These are phyloP conservation scores for Ustilago trichophora DNA, from an alignment of 1,284 basidiomycete genomes.

Conservation along the genomic window DNA sequence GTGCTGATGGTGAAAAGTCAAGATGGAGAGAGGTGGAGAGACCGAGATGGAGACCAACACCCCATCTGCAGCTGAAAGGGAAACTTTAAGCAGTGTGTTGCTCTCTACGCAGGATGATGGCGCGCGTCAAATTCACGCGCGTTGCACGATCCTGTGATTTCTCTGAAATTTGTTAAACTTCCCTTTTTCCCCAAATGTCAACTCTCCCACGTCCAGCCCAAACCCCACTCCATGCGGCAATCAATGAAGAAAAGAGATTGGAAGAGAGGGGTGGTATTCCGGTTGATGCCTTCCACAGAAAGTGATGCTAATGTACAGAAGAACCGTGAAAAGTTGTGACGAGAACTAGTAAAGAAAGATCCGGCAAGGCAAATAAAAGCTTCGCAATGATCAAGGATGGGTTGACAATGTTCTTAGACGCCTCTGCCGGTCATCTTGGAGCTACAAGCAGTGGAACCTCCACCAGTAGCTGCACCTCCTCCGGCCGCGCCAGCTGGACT, in stretches of 20 bases:
- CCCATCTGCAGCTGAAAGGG: conserved; percentile 3
- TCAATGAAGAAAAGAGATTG: too few relatives aligned
- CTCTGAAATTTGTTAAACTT: neutral
- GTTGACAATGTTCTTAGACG: too few relatives aligned
- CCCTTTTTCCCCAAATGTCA: neutral
- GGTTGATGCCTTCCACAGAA: too few relatives aligned
- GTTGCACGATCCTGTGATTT: neutral
- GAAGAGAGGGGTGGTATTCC: conserved; percentile 5
- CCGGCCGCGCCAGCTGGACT: conserved; percentile 31
- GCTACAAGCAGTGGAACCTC: conserved; percentile 17
- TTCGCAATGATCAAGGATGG: too few relatives aligned
- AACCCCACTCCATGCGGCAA: too few relatives aligned
- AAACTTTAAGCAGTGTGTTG: conserved; percentile 8
- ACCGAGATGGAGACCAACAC: conserved; percentile 11
- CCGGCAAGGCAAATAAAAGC: too few relatives aligned
- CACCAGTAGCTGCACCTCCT: conserved; percentile 12
- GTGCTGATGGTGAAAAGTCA: neutral
- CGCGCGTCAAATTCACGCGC: conserved; percentile 14
- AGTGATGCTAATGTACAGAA: too few relatives aligned
- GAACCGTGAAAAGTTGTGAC: neutral
- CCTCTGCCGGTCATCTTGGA: neutral
- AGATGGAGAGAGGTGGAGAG: too few relatives aligned
- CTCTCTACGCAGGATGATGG: neutral
- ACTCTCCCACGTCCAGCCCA: too few relatives aligned
- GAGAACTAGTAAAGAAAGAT: too few relatives aligned